A percentile compares a stretch with the other conserved stretches of the same genome.
Conservation (phyloP, 495 filamentous ascomycete species). For the Ramalina intermedia region DNA sequence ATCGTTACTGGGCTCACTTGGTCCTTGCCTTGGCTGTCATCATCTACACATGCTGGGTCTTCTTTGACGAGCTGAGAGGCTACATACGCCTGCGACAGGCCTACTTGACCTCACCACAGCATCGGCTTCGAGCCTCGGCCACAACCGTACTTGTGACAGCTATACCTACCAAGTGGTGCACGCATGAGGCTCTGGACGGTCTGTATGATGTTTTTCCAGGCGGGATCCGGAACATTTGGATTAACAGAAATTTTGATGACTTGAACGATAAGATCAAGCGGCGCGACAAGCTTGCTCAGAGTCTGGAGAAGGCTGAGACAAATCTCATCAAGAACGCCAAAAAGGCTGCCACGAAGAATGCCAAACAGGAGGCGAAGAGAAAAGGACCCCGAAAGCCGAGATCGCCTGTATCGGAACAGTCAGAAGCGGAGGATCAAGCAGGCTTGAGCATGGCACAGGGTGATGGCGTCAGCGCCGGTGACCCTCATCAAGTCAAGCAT, state of each 20-base stretch:
- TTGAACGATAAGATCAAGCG: slow-evolving; percentile 74
- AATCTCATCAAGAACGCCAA: slow-evolving; percentile 66
- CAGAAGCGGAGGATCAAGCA: slow-evolving; percentile 31
- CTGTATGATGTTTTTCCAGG: slow-evolving; percentile 97
- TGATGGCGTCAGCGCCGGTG: slow-evolving; percentile 65
- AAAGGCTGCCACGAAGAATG: slow-evolving; percentile 55
- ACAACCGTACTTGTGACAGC: slow-evolving; percentile 86
- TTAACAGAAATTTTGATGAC: slow-evolving; percentile 82
- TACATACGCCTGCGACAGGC: slow-evolving; percentile 91
- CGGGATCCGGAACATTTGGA: slow-evolving; percentile 91
- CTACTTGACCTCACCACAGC: slow-evolving; percentile 89
- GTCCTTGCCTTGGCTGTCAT: slow-evolving; percentile 69
- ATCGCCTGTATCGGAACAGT: slow-evolving; percentile 30
- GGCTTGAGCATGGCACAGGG: slow-evolving; percentile 49
- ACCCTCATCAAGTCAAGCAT: slow-evolving; percentile 67
- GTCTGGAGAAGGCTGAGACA: slow-evolving; percentile 73
- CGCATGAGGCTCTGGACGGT: slow-evolving; percentile 57
- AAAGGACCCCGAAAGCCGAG: slow-evolving; percentile 38
- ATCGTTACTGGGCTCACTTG: slow-evolving; percentile 81
- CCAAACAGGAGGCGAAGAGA: slow-evolving; percentile 48
- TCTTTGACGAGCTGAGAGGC: slow-evolving; percentile 75
- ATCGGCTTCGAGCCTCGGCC: slow-evolving; percentile 86
- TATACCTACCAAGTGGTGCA: slow-evolving; percentile 83
- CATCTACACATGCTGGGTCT: slow-evolving; percentile 71
- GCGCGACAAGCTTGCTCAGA: slow-evolving; percentile 53